Conservation (phyloP, 1,284 basidiomycete species). For the Ceratobasidium sp. region DNA sequence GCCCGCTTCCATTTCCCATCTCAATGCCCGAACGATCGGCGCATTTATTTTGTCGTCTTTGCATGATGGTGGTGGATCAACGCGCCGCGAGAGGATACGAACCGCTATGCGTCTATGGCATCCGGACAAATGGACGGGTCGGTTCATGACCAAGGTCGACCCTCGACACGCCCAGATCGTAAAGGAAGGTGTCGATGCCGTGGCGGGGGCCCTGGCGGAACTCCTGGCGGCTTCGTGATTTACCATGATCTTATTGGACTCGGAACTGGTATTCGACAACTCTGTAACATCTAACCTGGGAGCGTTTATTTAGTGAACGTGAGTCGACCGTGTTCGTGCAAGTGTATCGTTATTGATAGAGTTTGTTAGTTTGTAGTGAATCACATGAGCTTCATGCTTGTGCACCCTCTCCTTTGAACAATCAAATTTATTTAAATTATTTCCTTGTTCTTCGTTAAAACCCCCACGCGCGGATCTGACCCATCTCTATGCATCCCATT, state of each 20-base stretch:
- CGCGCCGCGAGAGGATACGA: slow-evolving; percentile 45
- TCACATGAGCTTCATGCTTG: slow-evolving; percentile 14
- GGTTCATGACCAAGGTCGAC: slow-evolving; percentile 27
- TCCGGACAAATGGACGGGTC: slow-evolving; percentile 47
- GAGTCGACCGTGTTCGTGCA: not conserved
- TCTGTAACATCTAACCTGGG: slow-evolving; percentile 14
- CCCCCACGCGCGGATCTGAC: slow-evolving; percentile 1
- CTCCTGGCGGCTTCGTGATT: slow-evolving; percentile 33
- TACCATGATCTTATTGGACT: slow-evolving; percentile 18
- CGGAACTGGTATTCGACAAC: not conserved
- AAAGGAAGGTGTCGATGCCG: slow-evolving; percentile 38
- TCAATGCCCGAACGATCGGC: slow-evolving; percentile 43
- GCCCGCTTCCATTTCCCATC: slow-evolving; percentile 6
- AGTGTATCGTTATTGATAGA: slow-evolving; percentile 19
- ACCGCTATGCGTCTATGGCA: slow-evolving; percentile 47
- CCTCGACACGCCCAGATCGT: slow-evolving; percentile 30
- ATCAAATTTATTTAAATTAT: slow-evolving; percentile 43
- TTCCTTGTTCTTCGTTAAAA: slow-evolving; percentile 2
- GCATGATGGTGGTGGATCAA: slow-evolving; percentile 44
- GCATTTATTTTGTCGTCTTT: slow-evolving; percentile 46
- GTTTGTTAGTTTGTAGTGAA: slow-evolving; percentile 26
- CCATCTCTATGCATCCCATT: not conserved
- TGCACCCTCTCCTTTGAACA: slow-evolving; percentile 8
- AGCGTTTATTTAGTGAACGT: slow-evolving; percentile 42
- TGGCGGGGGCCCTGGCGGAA: slow-evolving; percentile 42